phyloP scores from a whole-genome alignment of 164 flowering plant species.

The Vitis rotundifolia region DNA sequence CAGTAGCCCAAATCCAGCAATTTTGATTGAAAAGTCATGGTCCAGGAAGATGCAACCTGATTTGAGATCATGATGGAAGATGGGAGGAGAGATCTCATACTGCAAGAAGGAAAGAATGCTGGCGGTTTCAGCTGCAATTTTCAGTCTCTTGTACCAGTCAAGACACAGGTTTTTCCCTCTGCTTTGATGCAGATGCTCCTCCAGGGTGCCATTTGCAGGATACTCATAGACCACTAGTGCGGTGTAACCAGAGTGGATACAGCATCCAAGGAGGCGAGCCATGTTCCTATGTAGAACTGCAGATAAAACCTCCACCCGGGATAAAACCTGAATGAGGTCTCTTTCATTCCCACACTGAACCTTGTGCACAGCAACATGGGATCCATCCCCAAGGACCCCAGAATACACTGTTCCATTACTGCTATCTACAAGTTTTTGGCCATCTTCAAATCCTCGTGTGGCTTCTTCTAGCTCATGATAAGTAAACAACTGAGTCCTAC shows the following conservation, averaged over 20 bases:
- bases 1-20: slow-evolving; percentile 50
- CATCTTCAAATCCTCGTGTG: slow-evolving; percentile 61
- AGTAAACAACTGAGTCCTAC: slow-evolving; percentile 48
- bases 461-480: slow-evolving; percentile 70
- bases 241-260: slow-evolving; percentile 40
- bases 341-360: slow-evolving; percentile 47
- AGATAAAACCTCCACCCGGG: slow-evolving; percentile 48
- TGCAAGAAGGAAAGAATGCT: slow-evolving; percentile 58
- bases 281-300: slow-evolving; percentile 50
- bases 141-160: slow-evolving; percentile 62
- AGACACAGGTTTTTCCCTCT: slow-evolving; percentile 28
- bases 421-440: slow-evolving; percentile 40
- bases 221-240: slow-evolving; percentile 61
- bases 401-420: slow-evolving; percentile 42
- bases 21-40: slow-evolving; percentile 42
- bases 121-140: slow-evolving; percentile 60
- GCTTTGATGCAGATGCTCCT: slow-evolving; percentile 39
- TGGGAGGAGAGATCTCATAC: slow-evolving; percentile 56
- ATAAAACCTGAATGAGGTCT: slow-evolving; percentile 46
- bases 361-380: slow-evolving; percentile 58
- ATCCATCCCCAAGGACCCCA: slow-evolving; percentile 61
- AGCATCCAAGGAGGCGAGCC: slow-evolving; percentile 61
- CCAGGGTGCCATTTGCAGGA: slow-evolving; percentile 58
- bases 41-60: slow-evolving; percentile 57
- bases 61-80: slow-evolving; percentile 54